A percentile compares a stretch with the other conserved stretches of the same genome.
phyloP scores from a whole-genome alignment of 2,329 filamentous ascomycete species.

The Penicillium nordicum region DNA sequence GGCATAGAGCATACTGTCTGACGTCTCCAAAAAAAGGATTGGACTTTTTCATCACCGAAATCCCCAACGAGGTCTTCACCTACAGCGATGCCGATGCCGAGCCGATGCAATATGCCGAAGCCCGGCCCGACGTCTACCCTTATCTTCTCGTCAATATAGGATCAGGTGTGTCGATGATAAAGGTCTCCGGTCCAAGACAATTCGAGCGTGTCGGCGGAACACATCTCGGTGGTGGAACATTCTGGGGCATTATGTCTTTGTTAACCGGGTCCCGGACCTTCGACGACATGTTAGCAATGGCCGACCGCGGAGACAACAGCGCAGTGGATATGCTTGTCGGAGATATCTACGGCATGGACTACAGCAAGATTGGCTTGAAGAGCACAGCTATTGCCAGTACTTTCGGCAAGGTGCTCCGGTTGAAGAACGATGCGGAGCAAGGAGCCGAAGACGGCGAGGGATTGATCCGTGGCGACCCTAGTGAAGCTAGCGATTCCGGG shows the following conservation, averaged over 20 bases:
- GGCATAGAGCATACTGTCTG: neutral
- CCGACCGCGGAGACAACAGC: conserved; percentile 85
- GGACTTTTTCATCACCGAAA: conserved; percentile 98
- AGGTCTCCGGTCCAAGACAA: conserved; percentile 82
- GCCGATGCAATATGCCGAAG: conserved; percentile 82
- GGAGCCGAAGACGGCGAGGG: conserved; percentile 70
- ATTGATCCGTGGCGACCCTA: conserved; percentile 48
- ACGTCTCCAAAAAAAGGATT: conserved; percentile 58
- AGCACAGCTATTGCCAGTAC: conserved; percentile 93
- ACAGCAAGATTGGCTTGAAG: conserved; percentile 93
- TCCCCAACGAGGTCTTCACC: conserved; percentile 93
- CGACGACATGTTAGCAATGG: conserved; percentile 93
- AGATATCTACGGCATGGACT: conserved; percentile 95
- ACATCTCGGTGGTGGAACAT: conserved; percentile 90
- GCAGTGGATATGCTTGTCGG: conserved; percentile 95
- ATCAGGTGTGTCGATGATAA: conserved; percentile 94
- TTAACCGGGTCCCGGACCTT: conserved; percentile 94
- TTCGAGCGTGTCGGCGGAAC: conserved; percentile 92
- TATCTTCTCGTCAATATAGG: conserved; percentile 98
- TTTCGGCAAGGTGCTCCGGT: conserved; percentile 93
- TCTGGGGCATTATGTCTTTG: conserved; percentile 90
- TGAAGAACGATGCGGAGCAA: conserved; percentile 79
- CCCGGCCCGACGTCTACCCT: conserved; percentile 80
- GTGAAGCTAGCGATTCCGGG: conserved; percentile 38
- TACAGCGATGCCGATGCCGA: conserved; percentile 82